Evolutionary conservation across 2,329 filamentous ascomycete genomes (phyloP), one percentile per base, ranked within the genome.

Genomic region (Verticillium klebahnii): DNA sequence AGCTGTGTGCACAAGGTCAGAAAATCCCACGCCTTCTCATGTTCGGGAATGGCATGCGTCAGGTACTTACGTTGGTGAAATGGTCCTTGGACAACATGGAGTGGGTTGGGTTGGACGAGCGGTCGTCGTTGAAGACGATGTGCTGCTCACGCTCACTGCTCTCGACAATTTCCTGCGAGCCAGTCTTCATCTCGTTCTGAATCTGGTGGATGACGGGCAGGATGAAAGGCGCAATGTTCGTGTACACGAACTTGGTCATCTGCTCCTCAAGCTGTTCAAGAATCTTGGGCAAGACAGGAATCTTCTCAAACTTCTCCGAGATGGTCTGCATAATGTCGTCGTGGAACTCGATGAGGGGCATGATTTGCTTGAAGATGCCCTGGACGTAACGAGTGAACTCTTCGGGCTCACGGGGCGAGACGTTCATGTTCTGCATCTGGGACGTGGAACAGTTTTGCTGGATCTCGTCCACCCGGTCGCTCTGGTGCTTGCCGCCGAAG

Each of bases 71-170:
- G 71, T 96, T 96, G 66, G 89, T 91, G 75, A 97, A 97, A 76
- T 97, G 93, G 70, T 97, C 93, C 79, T 97, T 97, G 63, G 92
- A 93, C 59, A 97, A 80, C 93, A 97, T 97, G 23, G 92, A 96
- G 78, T 97, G 93, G 1, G 93, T 97, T 0, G 93, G 94, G 70
- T 97, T 89, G 23, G 86, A 87, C 65, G 80, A 90, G 59, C 84
- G 65, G 70, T 96, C 89, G 67, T 97, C 88, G 55, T 90, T 77
- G 75, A 97, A 97, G 58, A 97, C 92, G 67, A 96, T 84, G 70
- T 90, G 87, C 77, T 97, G 93, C 79, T 96, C 89, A 59, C 89
- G 85, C 73, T 89, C 84, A 73, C 91, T 94, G 78, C 89, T 93
- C 69, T 91, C 82, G 66, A 97, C 96, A 69, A 97, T 90, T 74